Base-by-base conservation (phyloP, 495 filamentous ascomycete species). In the Hypomontagnella submonticulosa region DNA sequence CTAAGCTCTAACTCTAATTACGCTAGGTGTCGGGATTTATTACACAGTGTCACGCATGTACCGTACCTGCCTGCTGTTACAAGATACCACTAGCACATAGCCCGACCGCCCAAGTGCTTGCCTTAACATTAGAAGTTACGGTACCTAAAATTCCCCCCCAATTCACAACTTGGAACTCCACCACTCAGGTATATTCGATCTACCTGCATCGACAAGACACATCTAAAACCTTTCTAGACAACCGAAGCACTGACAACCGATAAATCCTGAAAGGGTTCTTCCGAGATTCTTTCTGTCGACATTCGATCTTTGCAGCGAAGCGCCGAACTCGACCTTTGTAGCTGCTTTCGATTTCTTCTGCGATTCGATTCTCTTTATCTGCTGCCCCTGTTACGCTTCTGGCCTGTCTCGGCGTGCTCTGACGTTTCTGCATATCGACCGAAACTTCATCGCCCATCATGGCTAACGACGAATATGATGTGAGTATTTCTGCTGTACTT, bases 381-480 rank as follows among this genome's bases (percentile, higher is more conserved):
- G 52, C 20, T 32, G 50, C 54, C 60, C 11, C 51, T 34, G 23
- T 20, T 54, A 57, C 18, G 18, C 34, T 32, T 59, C 43, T 46
- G 27, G 43, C 20, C 20, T 51, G 33, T 37, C 42, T 36, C 44
- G 3, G 15, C 38, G 5, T 27, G 27, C 19, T 55, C 42, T 37
- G 30, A 58, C 37, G 16, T 48, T 13, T 42, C 56, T 53, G 38
- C 60, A 58, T 33, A 50, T 42, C 38, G 41, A 60, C 43, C 19
- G 41, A 33, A 63, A 61, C 23, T 19, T 38, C 46, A 72, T 66
- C 58, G 66, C 66, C 71, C 71, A 74, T 66, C 77, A 99, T 99
- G 96, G 96, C 96, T 72, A 99, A 99, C 88, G 96, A 99, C 83
- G 96, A 99, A 84, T 98, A 99, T 81, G 95, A 99, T 90, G 95